A percentile compares a stretch with the other conserved stretches of the same genome.
Conservation (phyloP, 176 grass and related monocot genomes). For the Bonia amplexicaulis region DNA sequence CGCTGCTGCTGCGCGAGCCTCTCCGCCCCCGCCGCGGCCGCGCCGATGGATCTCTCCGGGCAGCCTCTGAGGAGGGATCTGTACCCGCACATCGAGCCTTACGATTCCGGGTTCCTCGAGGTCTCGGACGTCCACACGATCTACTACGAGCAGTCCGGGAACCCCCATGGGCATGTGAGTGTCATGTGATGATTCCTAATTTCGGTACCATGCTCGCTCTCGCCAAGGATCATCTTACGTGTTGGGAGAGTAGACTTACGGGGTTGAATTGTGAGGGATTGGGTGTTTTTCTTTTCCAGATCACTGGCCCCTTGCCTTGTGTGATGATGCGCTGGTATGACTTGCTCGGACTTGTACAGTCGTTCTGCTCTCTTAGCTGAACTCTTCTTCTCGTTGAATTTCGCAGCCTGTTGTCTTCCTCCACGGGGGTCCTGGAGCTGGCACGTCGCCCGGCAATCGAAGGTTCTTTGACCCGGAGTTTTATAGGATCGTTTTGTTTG, state of each 20-base stretch:
- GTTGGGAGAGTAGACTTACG: not conserved
- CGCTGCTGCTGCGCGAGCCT: not conserved
- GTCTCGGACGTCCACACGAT: constrained; percentile 80
- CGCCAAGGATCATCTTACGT: not conserved
- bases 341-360: too few species aligned
- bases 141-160: constrained; percentile 94
- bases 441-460: constrained; percentile 71
- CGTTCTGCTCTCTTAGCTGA: not conserved
- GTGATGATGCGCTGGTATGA: not conserved
- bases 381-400: not conserved
- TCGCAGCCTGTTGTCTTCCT: constrained; percentile 82
- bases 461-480: constrained; percentile 77
- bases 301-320: not conserved
- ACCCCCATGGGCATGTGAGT: constrained; percentile 76
- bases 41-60: constrained; percentile 23
- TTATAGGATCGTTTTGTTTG: constrained; percentile 80
- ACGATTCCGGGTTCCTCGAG: constrained; percentile 56
- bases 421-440: constrained; percentile 73
- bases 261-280: not conserved
- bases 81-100: constrained; percentile 70
- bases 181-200: not conserved
- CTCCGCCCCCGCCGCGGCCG: not conserved
- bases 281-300: not conserved
- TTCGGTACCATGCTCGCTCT: not conserved
- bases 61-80: constrained; percentile 35